Evolutionary conservation across 768 basidiomycete genomes (phyloP).

Genomic region (Phaeotremella skinneri): DNA sequence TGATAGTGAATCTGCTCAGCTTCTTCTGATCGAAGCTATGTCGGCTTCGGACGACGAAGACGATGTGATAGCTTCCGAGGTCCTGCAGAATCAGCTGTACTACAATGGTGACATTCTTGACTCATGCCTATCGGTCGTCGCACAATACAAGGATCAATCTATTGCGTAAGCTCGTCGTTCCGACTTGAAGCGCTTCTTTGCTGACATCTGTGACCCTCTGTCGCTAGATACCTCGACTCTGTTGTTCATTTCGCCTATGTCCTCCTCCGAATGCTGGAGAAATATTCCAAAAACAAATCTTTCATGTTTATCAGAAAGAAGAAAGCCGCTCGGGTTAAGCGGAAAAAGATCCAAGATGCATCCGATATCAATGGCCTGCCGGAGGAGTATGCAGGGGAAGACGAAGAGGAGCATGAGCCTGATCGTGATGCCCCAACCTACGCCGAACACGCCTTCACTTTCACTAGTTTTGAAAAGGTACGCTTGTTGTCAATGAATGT

Average conservation of each 20-base stretch:
- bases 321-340: conserved; percentile 57
- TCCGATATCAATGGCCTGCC: conserved; percentile 15
- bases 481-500: conserved; percentile 42
- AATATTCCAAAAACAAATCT: conserved; percentile 68
- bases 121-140: conserved; percentile 72
- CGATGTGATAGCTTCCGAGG: conserved; percentile 71
- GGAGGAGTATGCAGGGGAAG: conserved; percentile 59
- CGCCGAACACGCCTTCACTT: conserved; percentile 83
- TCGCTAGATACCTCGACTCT: conserved; percentile 72
- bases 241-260: conserved; percentile 79
- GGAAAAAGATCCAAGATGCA: conserved; percentile 26
- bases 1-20: conserved; percentile 42
- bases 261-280: conserved; percentile 84
- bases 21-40: conserved; percentile 85
- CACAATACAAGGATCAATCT: conserved; percentile 71
- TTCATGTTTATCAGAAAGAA: conserved; percentile 75
- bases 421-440: conserved; percentile 61
- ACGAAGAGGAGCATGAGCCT: conserved; percentile 59
- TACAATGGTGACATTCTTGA: conserved; percentile 95
- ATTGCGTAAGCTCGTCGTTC: conserved; percentile 49
- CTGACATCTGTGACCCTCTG: conserved; percentile 6
- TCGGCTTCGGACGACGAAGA: conserved; percentile 58
- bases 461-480: conserved; percentile 87
- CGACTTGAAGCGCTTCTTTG: background rate
- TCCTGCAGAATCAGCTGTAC: conserved; percentile 83